These are phyloP conservation scores for Pueraria montana DNA, from an alignment of 306 rosid species.

Conservation along the genomic window DNA sequence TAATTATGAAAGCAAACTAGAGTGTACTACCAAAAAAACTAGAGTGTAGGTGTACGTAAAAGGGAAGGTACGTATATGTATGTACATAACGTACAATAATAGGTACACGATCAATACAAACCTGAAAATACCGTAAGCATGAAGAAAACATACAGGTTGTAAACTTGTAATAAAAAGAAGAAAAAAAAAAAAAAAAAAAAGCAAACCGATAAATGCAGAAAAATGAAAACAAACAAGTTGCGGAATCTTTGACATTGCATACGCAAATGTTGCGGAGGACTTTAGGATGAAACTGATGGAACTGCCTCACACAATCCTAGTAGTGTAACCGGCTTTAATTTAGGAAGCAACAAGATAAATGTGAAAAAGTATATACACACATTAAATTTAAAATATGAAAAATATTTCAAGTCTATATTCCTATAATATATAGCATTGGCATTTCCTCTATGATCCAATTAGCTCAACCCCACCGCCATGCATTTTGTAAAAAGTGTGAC, in stretches of 20 bases:
- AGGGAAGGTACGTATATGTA: not conserved
- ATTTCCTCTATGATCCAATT: not conserved
- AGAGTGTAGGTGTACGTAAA: not conserved
- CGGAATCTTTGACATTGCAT: not conserved
- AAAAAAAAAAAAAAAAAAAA: too few species aligned
- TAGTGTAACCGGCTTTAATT: not conserved
- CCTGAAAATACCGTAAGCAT: slow-evolving; percentile 6
- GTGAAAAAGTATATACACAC: not conserved
- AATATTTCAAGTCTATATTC: not conserved
- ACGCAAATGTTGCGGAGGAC: not conserved
- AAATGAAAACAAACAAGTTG: slow-evolving; percentile 23
- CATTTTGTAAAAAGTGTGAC: too few species aligned
- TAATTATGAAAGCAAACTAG: not conserved
- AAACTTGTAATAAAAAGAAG: not conserved
- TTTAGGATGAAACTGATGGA: not conserved
- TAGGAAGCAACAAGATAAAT: slow-evolving; percentile 1
- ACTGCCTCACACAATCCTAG: not conserved
- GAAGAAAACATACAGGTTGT: slow-evolving; percentile 12
- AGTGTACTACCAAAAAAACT: not conserved
- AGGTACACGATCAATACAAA: not conserved
- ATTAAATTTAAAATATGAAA: not conserved
- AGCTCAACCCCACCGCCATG: slow-evolving; percentile 5
- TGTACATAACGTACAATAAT: not conserved
- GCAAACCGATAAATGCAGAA: not conserved
- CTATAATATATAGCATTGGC: not conserved